Evolutionary conservation across 352 stramenopile species (phyloP), one percentile per base, ranked within the genome.

Genomic region (Globisporangium spiculum): DNA sequence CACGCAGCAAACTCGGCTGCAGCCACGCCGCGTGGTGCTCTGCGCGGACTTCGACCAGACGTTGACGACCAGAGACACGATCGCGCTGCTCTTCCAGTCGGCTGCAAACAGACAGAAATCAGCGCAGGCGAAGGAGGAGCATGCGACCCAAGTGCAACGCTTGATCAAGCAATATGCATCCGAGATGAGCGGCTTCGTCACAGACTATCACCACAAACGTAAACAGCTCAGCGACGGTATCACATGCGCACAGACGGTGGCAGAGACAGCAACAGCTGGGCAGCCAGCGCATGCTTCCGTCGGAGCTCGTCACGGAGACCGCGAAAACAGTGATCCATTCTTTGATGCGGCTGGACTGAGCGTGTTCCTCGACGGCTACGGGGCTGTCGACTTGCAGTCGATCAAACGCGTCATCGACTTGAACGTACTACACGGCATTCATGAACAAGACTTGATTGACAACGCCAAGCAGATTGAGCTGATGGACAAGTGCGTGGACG

Each of bases 11-110:
- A 26, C 63, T 41, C 18, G 36, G 16, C 54, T 18, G 20, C 20
- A 26, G 10, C 32, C 30, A 16, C 34, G 44, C 26, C 60, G 50
- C 18, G 30, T 86, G n/a, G 68, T 91, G 26, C 69, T 91, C 1
- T 92, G 84, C 56, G 68, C 72, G 3, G 86, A 94, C 65, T 94
- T 94, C 70, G 86, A 94, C 60, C 71, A 92, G 69, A 94, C 84
- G 32, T 78, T 91, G 52, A 90, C 83, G 56, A 60, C 61, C 22
- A 71, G 54, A 16, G 86, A 94, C 66, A 92, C 86, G 22, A 86
- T 81, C 32, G 63, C 67, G 9, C 60, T 91, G 53, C 78, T 92
- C 14, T 90, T 91, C 50, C 60, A 82, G 22, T 63, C 80, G 1
- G 72, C 77, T 0, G 46, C 26, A 3, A 26, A 52, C 10, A 54